Conservation (phyloP, 441 rosid genomes). For the Dalechampia spathulata region DNA sequence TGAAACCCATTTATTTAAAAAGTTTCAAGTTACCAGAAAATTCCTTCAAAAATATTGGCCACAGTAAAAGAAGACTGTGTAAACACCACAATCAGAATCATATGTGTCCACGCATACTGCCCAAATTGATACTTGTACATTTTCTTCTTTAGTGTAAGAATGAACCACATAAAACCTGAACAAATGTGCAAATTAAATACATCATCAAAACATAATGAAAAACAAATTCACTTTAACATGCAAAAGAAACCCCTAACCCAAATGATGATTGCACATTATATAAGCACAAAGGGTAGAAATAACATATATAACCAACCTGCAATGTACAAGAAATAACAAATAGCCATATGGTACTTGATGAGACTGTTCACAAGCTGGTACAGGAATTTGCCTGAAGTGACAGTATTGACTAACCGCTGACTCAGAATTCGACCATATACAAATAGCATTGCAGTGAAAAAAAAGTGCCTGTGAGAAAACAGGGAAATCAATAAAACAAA, state of each 20-base stretch:
- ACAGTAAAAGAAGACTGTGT: conserved; percentile 87
- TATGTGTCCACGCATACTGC: conserved; percentile 94
- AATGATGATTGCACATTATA: not conserved
- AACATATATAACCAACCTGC: conserved; percentile 49
- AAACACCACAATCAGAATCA: conserved; percentile 88
- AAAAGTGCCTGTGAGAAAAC: conserved; percentile 64
- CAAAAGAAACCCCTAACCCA: not conserved
- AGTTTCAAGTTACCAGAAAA: conserved; percentile 52
- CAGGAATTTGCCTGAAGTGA: conserved; percentile 60
- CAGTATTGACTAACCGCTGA: conserved; percentile 74
- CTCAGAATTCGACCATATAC: conserved; percentile 89
- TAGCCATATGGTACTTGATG: conserved; percentile 77
- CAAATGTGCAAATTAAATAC: conserved; percentile 8
- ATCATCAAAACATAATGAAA: not conserved
- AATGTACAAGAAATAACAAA: conserved; percentile 73
- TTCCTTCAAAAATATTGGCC: conserved; percentile 91
- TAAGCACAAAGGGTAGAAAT: conserved; percentile 1
- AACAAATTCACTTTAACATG: conserved; percentile 2
- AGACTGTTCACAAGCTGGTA: conserved; percentile 65
- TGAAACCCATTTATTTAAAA: too few species aligned
- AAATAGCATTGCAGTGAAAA: conserved; percentile 86
- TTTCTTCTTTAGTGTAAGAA: conserved; percentile 81
- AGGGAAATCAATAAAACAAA: not conserved
- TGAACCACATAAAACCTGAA: conserved; percentile 90
- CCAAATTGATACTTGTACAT: conserved; percentile 96